Percentiles rank a stretch among this genome's conserved stretches.
Evolutionary conservation across 2,329 filamentous ascomycete species (phyloP).

Genomic region (Talaromyces funiculosus): DNA sequence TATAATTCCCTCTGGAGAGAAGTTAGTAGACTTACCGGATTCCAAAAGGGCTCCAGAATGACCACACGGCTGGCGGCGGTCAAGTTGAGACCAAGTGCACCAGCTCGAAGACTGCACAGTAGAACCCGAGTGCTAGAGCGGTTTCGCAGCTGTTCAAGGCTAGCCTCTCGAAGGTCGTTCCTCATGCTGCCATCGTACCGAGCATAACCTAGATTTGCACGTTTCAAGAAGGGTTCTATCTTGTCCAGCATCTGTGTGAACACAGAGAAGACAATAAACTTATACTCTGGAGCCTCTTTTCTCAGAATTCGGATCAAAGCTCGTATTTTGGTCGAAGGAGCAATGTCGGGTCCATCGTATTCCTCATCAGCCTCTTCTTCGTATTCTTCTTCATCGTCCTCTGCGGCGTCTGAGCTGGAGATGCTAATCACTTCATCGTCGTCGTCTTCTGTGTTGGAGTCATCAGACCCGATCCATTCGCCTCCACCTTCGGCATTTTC

Average conservation of each 20-base stretch:
- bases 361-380: conserved; percentile 35
- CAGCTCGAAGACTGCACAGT: conserved; percentile 90
- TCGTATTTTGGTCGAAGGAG: conserved; percentile 79
- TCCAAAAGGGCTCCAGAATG: conserved; percentile 98
- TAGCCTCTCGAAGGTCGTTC: conserved; percentile 86
- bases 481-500: conserved; percentile 84
- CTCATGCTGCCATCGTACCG: conserved; percentile 95
- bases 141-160: conserved; percentile 68
- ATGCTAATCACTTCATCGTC: conserved; percentile 17
- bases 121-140: conserved; percentile 72
- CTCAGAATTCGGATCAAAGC: conserved; percentile 75
- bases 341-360: conserved; percentile 39
- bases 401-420: conserved; percentile 17
- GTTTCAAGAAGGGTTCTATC: conserved; percentile 80
- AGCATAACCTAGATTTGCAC: conserved; percentile 69
- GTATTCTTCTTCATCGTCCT: conserved; percentile 30
- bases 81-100: conserved; percentile 85
- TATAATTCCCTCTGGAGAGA: conserved; percentile 11
- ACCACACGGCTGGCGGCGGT: conserved; percentile 90
- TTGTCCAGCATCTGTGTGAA: conserved; percentile 98
- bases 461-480: conserved; percentile 67
- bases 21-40: conserved; percentile 58
- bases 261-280: conserved; percentile 97
- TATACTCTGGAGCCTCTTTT: conserved; percentile 73
- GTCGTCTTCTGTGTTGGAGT: conserved; percentile 51